These are phyloP conservation scores for Globisporangium perplexum DNA, from an alignment of 352 stramenopile genomes.

Conservation along the genomic window DNA sequence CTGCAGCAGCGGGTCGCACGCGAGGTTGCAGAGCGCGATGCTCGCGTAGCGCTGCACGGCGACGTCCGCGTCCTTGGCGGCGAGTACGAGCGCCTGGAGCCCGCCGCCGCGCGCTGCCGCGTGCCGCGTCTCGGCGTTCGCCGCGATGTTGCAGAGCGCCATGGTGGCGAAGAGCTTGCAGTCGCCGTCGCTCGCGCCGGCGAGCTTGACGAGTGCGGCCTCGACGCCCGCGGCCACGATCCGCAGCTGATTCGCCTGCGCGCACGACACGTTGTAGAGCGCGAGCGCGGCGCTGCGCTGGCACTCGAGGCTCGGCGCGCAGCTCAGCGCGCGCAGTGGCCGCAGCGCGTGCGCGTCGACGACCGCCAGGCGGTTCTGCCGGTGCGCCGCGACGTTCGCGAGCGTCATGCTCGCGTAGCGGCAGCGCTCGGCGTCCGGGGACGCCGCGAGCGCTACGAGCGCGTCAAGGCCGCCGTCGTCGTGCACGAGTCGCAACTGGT, in stretches of 20 bases:
- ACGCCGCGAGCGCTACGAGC: slow-evolving; percentile 76
- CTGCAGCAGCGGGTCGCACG: slow-evolving; percentile 87
- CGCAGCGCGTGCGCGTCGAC: slow-evolving; percentile 79
- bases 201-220: slow-evolving; percentile 82
- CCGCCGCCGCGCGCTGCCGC: slow-evolving; percentile 87
- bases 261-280: slow-evolving; percentile 95
- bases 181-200: slow-evolving; percentile 83
- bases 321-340: slow-evolving; percentile 76
- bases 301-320: slow-evolving; percentile 82
- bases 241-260: slow-evolving; percentile 85
- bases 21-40: slow-evolving; percentile 94
- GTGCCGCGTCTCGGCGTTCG: slow-evolving; percentile 88
- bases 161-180: slow-evolving; percentile 94
- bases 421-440: slow-evolving; percentile 68
- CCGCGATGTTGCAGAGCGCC: slow-evolving; percentile 94
- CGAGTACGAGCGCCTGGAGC: slow-evolving; percentile 88
- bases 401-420: slow-evolving; percentile 93
- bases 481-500: slow-evolving; percentile 88
- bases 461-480: slow-evolving; percentile 70
- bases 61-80: slow-evolving; percentile 85
- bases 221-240: slow-evolving; percentile 89
- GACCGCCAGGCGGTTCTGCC: slow-evolving; percentile 84
- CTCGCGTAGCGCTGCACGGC: slow-evolving; percentile 88
- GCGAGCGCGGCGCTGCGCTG: slow-evolving; percentile 88
- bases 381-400: slow-evolving; percentile 89